Base-by-base conservation (phyloP, 345 rosid species). In the Acer campestre region DNA sequence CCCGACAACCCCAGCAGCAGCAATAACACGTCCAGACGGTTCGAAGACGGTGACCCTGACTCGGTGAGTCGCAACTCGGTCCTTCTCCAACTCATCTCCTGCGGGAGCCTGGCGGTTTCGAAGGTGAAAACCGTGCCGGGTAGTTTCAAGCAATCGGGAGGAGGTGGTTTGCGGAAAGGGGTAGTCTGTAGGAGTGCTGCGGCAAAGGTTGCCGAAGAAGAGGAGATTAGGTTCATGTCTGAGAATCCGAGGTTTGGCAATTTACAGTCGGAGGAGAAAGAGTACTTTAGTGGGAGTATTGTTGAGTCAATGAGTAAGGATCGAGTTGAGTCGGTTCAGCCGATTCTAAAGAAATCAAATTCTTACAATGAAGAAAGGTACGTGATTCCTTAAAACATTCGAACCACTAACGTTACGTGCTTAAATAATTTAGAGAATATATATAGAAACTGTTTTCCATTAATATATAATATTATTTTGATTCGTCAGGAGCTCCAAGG, bases 171-270 rank as follows among this genome's bases (percentile, higher is more conserved):
- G 73, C 91, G 85, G 0, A 88, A 74, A 83, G 97, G 84, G 16
- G 93, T 84, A 27, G 35, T 87, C 74, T 79, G 83, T 63, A 90
- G 74, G 82, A 79, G 62, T 23, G 92, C 90, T 27, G 92, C 89
- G 10, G 71, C 75, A 31, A 88, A 80, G 66, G 84, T 77, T 67
- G 80, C 69, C 8, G 90, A 84, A 2, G 85, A 78, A 35, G 89
- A 82, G 72, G 91, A 85, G 84, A 92, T 93, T 4, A 80, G 67
- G 23, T 90, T 71, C 87, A 93, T 95, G 94, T 90, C 98, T 46
- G 98, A 95, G 89, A 93, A 95, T 83, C 98, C 98, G 7, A 92
- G 98, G 89, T 92, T 95, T 42, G 95, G 98, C 25, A 93, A 89
- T 83, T 68, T 85, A 16, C 98, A 93, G 68, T 78, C 85, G 17